These are phyloP conservation scores for Solanum ahanhuiri DNA, from an alignment of 257 asterid species.

Conservation along the genomic window DNA sequence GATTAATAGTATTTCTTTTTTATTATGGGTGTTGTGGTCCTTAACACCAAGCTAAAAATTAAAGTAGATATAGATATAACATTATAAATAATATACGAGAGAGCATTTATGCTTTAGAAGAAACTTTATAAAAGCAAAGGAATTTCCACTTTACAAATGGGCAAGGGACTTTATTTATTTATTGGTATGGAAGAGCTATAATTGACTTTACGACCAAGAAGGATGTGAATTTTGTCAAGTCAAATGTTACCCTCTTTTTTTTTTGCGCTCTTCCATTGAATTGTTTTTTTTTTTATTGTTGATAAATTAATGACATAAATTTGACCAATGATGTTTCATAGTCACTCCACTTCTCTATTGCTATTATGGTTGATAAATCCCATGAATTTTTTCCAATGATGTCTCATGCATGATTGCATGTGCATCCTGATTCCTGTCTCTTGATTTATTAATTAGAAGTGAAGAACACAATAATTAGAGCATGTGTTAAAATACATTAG, in stretches of 20 bases:
- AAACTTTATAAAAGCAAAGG: conserved; percentile 26
- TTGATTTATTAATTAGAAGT: not conserved
- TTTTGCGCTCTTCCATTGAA: not conserved
- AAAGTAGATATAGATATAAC: not conserved
- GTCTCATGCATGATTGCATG: conserved; percentile 11
- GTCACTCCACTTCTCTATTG: not conserved
- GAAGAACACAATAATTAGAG: not conserved
- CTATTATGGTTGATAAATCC: not conserved
- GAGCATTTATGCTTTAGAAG: conserved; percentile 21
- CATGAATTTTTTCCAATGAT: not conserved
- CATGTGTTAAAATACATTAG: not conserved
- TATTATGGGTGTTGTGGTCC: not conserved
- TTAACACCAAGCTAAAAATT: not conserved
- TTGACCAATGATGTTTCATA: not conserved
- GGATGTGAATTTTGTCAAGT: not conserved
- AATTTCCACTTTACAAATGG: conserved; percentile 44
- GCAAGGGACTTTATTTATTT: conserved; percentile 19
- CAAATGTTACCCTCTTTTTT: not conserved
- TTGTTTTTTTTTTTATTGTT: not conserved
- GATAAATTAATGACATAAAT: not conserved
- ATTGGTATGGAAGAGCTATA: not conserved
- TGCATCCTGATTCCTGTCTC: not conserved
- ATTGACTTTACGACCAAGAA: not conserved
- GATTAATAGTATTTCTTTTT: not conserved
- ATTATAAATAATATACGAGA: not conserved